Percentiles rank a stretch among this genome's conserved stretches.
Evolutionary conservation across 805 yeast genomes (phyloP).

Genomic region (Clavispora fructus): DNA sequence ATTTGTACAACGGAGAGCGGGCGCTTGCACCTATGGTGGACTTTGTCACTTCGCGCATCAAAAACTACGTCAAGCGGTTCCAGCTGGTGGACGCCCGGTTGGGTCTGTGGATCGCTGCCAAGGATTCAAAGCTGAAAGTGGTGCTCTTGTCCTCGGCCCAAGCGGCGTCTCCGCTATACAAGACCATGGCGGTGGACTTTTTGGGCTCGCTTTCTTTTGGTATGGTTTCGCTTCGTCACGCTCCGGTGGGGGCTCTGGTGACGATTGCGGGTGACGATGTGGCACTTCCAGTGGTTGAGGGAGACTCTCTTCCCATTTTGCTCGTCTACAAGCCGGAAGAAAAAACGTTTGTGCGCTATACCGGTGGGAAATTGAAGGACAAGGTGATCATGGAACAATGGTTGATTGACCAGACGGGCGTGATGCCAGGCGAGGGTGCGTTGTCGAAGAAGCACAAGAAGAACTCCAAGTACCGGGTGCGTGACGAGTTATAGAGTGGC

Average conservation of each 20-base stretch:
- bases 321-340: constrained; percentile 18
- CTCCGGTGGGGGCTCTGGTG: constrained; percentile 2
- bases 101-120: constrained; percentile 22
- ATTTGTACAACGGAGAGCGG: constrained; percentile 59
- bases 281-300: constrained; percentile 15
- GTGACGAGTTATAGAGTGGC: neutral
- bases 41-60: constrained; percentile 52
- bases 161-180: constrained; percentile 50
- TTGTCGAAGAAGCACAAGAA: constrained; percentile 30
- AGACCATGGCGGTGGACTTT: constrained; percentile 68
- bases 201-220: constrained; percentile 47
- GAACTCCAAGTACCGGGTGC: constrained; percentile 25
- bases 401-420: constrained; percentile 22
- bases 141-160: constrained; percentile 50
- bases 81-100: constrained; percentile 21
- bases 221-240: constrained; percentile 24
- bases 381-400: constrained; percentile 28
- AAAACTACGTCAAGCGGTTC: constrained; percentile 58
- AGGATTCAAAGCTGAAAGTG: constrained; percentile 34
- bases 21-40: constrained; percentile 48
- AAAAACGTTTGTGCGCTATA: constrained; percentile 17
- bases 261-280: constrained; percentile 17
- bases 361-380: constrained; percentile 23
- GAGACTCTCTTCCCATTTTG: constrained; percentile 23
- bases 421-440: constrained; percentile 37